Base-by-base conservation (phyloP, 768 basidiomycete species). In the Boletales sp. region DNA sequence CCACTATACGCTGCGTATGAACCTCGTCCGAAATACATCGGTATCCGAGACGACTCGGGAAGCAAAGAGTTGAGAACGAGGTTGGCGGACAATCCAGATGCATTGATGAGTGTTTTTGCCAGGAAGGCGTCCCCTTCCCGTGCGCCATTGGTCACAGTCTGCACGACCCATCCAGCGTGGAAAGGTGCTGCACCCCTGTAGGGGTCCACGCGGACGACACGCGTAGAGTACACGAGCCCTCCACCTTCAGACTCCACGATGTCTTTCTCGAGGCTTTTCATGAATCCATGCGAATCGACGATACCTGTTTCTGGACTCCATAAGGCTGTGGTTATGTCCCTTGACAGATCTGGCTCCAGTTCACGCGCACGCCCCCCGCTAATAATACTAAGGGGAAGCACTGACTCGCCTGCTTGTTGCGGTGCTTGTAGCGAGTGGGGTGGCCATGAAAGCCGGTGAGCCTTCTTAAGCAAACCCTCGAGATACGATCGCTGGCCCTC, bases 291-390 rank as follows among this genome's bases (percentile, higher is more conserved):
- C 0, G 90, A 89, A 66, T 94, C 87, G 0, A 98, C 68, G 53
- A 98, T 94, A 2, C 96, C 96, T 1, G 94, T 94, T 60, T 84
- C 82, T 9, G 89, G 86, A 48, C 85, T 89, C 77, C 84, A 85
- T 28, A 99, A 67, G 3, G 93, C 92, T 9, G 75, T 77, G 0
- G 74, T 71, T 48, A 97, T 89, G 39, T 83, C 73, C 8, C 65
- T 56, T 0, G 86, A 84, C n/a, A 99, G 71, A 59, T 88, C 81
- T 0, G 95, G 95, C 68, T 96, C 94, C 58, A 94, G 68, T 46
- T 79, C 75, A 45, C 79, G 78, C 3, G 86, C 87, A 61, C 86
- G 75, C 12, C 80, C 75, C 8, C 83, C 84, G 13, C 73, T 76
- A 33, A 99, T 73, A 44, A 96, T 77, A 51, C 75, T 68, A 2